Evolutionary conservation across 768 basidiomycete species (phyloP), one percentile per base, ranked within the genome.

Genomic region (Termitomyces sp.): DNA sequence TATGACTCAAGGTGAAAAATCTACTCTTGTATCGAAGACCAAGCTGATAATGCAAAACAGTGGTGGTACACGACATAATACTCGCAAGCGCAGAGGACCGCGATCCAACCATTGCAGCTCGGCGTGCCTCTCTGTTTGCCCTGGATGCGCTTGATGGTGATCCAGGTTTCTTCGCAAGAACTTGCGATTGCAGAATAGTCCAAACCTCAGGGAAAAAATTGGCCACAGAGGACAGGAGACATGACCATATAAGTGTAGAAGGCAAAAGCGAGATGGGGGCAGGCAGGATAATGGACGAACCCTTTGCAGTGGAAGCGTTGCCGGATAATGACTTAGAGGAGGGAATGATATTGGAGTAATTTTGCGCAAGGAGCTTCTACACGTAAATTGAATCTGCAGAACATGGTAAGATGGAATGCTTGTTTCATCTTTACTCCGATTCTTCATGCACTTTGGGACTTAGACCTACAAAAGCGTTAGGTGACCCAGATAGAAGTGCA

Each of bases 101-200:
- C 6, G 80, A 80, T 7, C 70, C 75, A 9, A 70, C 77, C 27
- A 71, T 76, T 16, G 87, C 89, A 23, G 78, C 83, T 5, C 79
- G 87, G 57, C 72, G 69, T 36, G 85, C 85, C 3, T 87, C 86
- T 6, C 61, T 80, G 45, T 74, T 73, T n/a, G 89, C 89, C 11
- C 65, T 93, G 56, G 85, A 89, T 63, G 83, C 82, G 16, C 67
- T 93, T 32, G 81, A 88, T 54, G 80, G 79, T 25, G 83, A 90
- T 62, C 68, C 83, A 5, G 76, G 74, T 12, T 84, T 91, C 52
- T 68, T 92, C 64, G 69, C 76, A 5, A 76, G 79, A 44, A 80
- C 75, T 18, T 93, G 90, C 64, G 82, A 89, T 68, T 93, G 90
- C 68, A 75, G 83, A 12, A 69, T 70, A 53, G 69, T 66, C 22